These are phyloP conservation scores for Lactifluus rugatus DNA, from an alignment of 768 basidiomycete species.

Conservation along the genomic window DNA sequence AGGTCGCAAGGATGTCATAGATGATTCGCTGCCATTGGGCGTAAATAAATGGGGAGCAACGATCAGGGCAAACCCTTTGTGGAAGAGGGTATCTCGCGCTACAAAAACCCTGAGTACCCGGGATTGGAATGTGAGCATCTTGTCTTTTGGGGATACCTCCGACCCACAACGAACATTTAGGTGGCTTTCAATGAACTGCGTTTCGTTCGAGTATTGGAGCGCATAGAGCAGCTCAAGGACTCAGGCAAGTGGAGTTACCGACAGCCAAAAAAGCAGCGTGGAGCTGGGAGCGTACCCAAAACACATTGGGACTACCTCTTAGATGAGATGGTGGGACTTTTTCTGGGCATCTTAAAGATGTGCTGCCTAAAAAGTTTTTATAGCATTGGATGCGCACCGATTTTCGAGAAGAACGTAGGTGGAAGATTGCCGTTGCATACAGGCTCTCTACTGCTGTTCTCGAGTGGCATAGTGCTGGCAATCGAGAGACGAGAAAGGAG, in stretches of 20 bases:
- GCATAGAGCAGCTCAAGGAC: constrained; percentile 75
- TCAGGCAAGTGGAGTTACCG: constrained; percentile 82
- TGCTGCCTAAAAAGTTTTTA: neutral
- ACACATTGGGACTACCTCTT: constrained; percentile 93
- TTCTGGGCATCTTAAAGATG: neutral
- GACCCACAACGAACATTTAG: constrained; percentile 28
- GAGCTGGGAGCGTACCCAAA: constrained; percentile 62
- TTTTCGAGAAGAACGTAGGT: constrained; percentile 87
- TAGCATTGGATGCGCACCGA: constrained; percentile 97
- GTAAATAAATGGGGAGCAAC: constrained; percentile 55
- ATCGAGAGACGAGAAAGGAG: constrained; percentile 50
- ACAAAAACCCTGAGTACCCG: constrained; percentile 69
- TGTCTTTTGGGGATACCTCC: neutral
- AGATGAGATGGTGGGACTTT: constrained; percentile 79
- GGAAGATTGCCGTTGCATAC: constrained; percentile 83
- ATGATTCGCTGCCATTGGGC: constrained; percentile 59
- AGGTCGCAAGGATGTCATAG: constrained; percentile 31
- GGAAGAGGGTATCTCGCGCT: constrained; percentile 57
- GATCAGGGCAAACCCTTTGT: constrained; percentile 68
- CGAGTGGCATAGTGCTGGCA: constrained; percentile 75
- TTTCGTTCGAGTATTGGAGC: constrained; percentile 69
- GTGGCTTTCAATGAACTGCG: constrained; percentile 73
- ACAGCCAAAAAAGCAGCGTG: constrained; percentile 90
- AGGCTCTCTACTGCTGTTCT: constrained; percentile 73
- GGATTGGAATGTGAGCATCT: constrained; percentile 67